Conservation (phyloP, 768 basidiomycete species). For the Lactarius evosmus region DNA sequence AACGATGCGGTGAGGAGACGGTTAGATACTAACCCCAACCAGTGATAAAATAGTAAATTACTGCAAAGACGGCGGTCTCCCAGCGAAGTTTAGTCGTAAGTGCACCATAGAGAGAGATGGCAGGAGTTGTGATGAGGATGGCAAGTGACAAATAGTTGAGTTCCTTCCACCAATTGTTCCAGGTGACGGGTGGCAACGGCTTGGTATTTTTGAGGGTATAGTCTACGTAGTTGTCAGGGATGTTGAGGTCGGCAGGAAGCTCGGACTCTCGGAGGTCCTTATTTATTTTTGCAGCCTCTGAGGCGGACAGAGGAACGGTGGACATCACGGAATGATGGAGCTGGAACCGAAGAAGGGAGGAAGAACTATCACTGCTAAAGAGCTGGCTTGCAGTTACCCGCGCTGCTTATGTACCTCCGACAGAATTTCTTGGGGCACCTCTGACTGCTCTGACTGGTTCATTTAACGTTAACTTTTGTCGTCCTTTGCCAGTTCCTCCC, state of each 20-base stretch:
- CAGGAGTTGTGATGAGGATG: slow-evolving; percentile 71
- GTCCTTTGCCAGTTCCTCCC: neutral
- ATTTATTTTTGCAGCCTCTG: slow-evolving; percentile 29
- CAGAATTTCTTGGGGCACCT: neutral
- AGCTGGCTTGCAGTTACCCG: neutral
- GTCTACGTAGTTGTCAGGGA: slow-evolving; percentile 58
- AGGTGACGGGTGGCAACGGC: slow-evolving; percentile 47
- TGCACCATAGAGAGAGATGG: slow-evolving; percentile 70
- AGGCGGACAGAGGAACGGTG: slow-evolving; percentile 31
- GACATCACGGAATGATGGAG: slow-evolving; percentile 32
- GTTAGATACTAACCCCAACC: slow-evolving; percentile 66
- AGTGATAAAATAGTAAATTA: slow-evolving; percentile 72
- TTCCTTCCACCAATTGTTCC: slow-evolving; percentile 48
- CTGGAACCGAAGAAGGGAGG: slow-evolving; percentile 22
- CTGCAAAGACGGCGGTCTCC: slow-evolving; percentile 69
- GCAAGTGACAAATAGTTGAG: slow-evolving; percentile 74
- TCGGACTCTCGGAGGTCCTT: slow-evolving; percentile 29
- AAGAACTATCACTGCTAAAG: slow-evolving; percentile 1
- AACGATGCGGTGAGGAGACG: neutral
- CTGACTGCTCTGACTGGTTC: no score
- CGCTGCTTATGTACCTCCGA: slow-evolving; percentile 23
- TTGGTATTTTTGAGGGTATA: slow-evolving; percentile 50
- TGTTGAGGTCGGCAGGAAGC: slow-evolving; percentile 37
- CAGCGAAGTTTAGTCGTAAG: slow-evolving; percentile 59
- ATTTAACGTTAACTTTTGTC: neutral